A percentile compares a stretch with the other conserved stretches of the same genome.
These are phyloP conservation scores for Eucalyptus tenuipes DNA, from an alignment of 345 rosid genomes.

Conservation along the genomic window DNA sequence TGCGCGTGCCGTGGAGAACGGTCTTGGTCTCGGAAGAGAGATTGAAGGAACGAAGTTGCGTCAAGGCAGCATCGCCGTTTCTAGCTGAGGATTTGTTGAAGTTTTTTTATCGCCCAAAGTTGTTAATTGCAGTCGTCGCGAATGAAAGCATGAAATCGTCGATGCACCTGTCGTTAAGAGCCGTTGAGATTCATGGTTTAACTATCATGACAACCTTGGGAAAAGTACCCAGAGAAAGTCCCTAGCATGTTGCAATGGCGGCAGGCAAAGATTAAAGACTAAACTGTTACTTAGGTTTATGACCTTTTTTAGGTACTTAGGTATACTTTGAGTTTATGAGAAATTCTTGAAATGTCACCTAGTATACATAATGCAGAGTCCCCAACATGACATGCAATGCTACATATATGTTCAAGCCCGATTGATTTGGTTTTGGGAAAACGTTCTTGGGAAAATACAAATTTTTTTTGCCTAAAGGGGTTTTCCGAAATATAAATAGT, in stretches of 20 bases:
- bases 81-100: background rate
- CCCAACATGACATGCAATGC: accelerated
- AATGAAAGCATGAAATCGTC: background rate
- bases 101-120: background rate
- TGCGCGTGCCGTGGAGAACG: background rate
- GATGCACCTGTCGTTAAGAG: background rate
- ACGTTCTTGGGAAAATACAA: too few relatives aligned
- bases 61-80: background rate
- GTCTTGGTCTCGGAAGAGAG: background rate
- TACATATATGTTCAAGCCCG: too few relatives aligned
- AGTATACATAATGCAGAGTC: too few relatives aligned
- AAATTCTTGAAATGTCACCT: background rate
- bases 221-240: background rate
- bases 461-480: accelerated
- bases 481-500: accelerated
- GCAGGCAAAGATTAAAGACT: accelerated
- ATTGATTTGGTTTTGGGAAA: too few relatives aligned
- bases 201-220: background rate
- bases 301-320: too few relatives aligned
- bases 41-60: background rate
- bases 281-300: accelerated
- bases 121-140: background rate
- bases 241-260: too few relatives aligned
- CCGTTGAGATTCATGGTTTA: background rate
- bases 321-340: background rate